Evolutionary conservation across 2,329 filamentous ascomycete species (phyloP).

Genomic region (Monilinia polystroma): DNA sequence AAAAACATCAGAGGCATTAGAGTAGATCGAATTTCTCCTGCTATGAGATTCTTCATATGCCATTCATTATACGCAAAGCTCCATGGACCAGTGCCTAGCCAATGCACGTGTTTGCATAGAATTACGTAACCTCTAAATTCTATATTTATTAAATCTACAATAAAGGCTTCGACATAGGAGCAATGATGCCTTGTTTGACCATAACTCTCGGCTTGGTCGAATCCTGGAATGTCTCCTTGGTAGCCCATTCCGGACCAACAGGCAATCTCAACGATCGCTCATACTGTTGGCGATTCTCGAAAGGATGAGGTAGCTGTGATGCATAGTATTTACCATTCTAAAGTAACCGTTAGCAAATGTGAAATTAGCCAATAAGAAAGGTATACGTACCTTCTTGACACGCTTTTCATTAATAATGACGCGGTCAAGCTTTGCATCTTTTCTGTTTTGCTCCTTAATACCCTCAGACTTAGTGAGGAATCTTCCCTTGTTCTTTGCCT

Average conservation of each 20-base stretch:
- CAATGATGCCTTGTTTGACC: conserved; percentile 87
- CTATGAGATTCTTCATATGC: not conserved
- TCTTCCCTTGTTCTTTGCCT: conserved; percentile 60
- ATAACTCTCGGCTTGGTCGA: conserved; percentile 85
- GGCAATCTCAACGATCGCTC: conserved; percentile 84
- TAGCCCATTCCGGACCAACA: conserved; percentile 91
- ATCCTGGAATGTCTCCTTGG: conserved; percentile 92
- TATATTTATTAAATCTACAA: conserved; percentile 29
- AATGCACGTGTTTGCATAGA: not conserved
- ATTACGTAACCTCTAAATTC: not conserved
- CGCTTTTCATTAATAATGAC: conserved; percentile 94
- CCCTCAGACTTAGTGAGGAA: conserved; percentile 69
- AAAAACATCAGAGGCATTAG: no score
- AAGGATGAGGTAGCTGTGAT: conserved; percentile 80
- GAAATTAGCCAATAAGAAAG: not conserved
- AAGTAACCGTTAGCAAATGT: conserved; percentile 21
- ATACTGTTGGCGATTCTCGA: conserved; percentile 84
- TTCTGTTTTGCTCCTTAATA: conserved; percentile 71
- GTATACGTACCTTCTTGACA: conserved; percentile 70
- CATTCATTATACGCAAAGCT: no score
- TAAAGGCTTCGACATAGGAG: conserved; percentile 77
- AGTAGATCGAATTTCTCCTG: not conserved
- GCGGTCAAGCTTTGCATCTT: conserved; percentile 76
- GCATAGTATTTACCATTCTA: conserved; percentile 87
- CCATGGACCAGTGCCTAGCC: not conserved